A percentile compares a stretch with the other conserved stretches of the same genome.
These are phyloP conservation scores for Penicillium sp. DNA, from an alignment of 2,329 filamentous ascomycete species.

Conservation along the genomic window DNA sequence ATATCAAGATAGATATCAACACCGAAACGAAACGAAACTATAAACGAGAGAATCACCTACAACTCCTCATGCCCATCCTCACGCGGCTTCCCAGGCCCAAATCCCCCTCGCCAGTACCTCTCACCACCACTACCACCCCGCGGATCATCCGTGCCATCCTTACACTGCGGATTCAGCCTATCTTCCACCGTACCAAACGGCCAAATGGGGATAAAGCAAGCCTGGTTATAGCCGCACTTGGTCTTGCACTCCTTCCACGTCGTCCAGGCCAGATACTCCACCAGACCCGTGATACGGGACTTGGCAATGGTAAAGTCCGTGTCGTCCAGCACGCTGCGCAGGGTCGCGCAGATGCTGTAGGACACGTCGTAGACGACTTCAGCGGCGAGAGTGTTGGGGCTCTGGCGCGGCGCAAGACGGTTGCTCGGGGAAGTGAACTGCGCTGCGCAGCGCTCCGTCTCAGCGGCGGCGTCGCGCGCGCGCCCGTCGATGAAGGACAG, in stretches of 20 bases:
- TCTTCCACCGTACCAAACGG: constrained; percentile 55
- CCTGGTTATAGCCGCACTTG: constrained; percentile 51
- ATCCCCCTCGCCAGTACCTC: constrained; percentile 5
- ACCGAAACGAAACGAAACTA: background rate
- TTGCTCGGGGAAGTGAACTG: constrained; percentile 30
- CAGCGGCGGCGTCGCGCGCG: constrained; percentile 22
- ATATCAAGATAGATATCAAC: background rate
- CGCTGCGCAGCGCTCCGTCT: constrained; percentile 29
- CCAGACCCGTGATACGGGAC: constrained; percentile 37
- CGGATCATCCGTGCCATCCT: constrained; percentile 20
- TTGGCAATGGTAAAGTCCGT: constrained; percentile 24
- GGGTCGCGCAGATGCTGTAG: constrained; percentile 28
- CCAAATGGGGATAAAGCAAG: constrained; percentile 64
- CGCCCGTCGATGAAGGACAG: constrained; percentile 34
- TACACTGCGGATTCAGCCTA: constrained; percentile 49
- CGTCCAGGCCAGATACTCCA: constrained; percentile 55
- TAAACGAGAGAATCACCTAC: background rate
- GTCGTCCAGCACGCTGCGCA: constrained; percentile 23
- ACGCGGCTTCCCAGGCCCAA: background rate
- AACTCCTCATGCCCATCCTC: constrained; percentile 1
- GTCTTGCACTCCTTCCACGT: constrained; percentile 54
- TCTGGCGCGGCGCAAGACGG: background rate
- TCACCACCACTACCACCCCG: background rate
- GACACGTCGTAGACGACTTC: constrained; percentile 28
- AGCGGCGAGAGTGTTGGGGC: constrained; percentile 20